These are phyloP conservation scores for Globisporangium iwayamae DNA, from an alignment of 352 stramenopile species.

Conservation along the genomic window DNA sequence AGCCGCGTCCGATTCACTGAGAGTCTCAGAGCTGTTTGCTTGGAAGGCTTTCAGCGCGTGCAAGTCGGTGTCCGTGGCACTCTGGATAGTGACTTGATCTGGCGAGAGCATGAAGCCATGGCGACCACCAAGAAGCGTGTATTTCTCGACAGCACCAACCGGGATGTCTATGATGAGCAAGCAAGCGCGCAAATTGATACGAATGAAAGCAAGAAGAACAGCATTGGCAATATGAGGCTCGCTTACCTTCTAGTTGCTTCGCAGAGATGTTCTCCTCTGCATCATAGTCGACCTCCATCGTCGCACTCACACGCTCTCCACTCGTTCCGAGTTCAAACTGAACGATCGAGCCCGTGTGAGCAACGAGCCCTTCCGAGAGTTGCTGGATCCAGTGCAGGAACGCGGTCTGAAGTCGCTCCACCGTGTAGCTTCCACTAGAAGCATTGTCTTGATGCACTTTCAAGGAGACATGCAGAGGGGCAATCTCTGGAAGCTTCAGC, in stretches of 20 bases:
- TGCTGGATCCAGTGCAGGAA: conserved; percentile 31
- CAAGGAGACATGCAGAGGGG: conserved; percentile 27
- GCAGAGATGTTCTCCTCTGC: conserved; percentile 34
- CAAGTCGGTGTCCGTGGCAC: conserved; percentile 20
- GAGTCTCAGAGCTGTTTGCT: conserved; percentile 1
- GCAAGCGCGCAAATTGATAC: background rate
- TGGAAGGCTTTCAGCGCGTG: conserved; percentile 25
- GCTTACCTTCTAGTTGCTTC: conserved; percentile 44
- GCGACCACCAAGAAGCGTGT: conserved; percentile 40
- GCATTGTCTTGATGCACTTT: conserved; percentile 17
- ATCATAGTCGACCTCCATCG: conserved; percentile 43
- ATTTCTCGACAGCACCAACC: conserved; percentile 52
- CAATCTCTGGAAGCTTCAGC: conserved; percentile 44
- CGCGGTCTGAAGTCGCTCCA: conserved; percentile 22
- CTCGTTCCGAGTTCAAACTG: conserved; percentile 14
- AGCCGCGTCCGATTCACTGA: conserved; percentile 23
- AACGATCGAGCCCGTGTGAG: conserved; percentile 36
- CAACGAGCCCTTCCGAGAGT: conserved; percentile 16
- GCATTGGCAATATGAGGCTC: background rate
- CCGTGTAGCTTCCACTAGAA: background rate
- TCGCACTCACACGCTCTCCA: conserved; percentile 20
- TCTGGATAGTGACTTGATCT: conserved; percentile 31
- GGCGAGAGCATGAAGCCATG: conserved; percentile 28
- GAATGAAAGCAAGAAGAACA: background rate
- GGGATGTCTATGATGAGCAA: conserved; percentile 36